Evolutionary conservation across 2,329 filamentous ascomycete species (phyloP).

Genomic region (Domatiomyces catenatus): DNA sequence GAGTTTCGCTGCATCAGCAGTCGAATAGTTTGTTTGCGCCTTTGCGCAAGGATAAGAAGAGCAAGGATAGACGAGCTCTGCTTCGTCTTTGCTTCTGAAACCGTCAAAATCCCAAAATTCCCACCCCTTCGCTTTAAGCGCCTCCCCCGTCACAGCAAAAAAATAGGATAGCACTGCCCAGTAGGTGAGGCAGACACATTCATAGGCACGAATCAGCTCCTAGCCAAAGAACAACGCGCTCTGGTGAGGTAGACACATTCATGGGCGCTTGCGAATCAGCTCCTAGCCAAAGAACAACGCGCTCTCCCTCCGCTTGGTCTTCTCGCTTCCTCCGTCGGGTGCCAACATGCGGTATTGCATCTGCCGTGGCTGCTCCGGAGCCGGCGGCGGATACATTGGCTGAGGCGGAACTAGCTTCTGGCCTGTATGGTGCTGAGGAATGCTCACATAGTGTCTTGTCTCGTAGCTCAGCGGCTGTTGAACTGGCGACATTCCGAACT

Average conservation of each 20-base stretch:
- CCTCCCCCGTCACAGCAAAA: too few relatives aligned
- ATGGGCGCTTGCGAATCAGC: background rate
- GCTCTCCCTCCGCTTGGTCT: constrained; percentile 34
- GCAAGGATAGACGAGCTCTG: too few relatives aligned
- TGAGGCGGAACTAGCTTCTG: constrained; percentile 4
- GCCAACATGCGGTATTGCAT: constrained; percentile 26
- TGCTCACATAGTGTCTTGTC: constrained; percentile 17
- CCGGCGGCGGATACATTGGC: constrained; percentile 7
- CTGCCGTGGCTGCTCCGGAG: constrained; percentile 10
- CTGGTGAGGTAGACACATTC: too few relatives aligned
- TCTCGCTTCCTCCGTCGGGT: constrained; percentile 25
- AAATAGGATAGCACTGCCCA: too few relatives aligned
- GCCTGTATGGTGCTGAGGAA: constrained; percentile 17
- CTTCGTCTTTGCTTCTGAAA: too few relatives aligned
- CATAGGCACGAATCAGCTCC: background rate
- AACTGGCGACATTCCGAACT: constrained; percentile 26
- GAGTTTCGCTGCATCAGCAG: too few relatives aligned
- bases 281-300: constrained; percentile 21
- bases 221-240: constrained; percentile 26
- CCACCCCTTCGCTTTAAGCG: too few relatives aligned
- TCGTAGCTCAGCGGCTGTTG: constrained; percentile 19
- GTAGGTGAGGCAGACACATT: too few relatives aligned
- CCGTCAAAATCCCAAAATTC: too few relatives aligned
- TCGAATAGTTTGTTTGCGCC: background rate
- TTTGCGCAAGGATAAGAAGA: too few relatives aligned